Conservation (phyloP, 1,284 basidiomycete genomes). For the Peniophora sp. region DNA sequence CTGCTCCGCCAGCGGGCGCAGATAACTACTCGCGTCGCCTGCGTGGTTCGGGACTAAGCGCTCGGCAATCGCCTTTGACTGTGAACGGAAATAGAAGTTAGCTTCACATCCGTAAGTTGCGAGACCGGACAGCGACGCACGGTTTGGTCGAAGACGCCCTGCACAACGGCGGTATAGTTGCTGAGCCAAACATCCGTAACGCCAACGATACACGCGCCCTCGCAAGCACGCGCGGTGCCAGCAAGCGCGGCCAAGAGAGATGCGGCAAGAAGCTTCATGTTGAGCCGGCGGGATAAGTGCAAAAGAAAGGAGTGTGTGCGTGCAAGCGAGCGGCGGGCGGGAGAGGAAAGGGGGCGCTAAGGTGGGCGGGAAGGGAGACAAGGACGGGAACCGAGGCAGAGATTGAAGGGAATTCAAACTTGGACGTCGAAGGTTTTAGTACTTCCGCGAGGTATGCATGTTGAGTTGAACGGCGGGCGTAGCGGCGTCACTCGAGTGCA, state of each 20-base stretch:
- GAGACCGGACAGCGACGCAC: conserved; percentile 23
- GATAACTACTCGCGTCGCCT: conserved; percentile 25
- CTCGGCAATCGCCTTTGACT: conserved; percentile 30
- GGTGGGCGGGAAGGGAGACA: too few species aligned
- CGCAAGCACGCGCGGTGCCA: conserved; percentile 45
- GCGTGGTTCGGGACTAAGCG: conserved; percentile 25
- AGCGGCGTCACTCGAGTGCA: too few species aligned
- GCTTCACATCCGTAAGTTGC: conserved; percentile 1
- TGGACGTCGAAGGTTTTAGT: too few species aligned
- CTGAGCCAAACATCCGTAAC: conserved; percentile 47
- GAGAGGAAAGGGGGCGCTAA: too few species aligned
- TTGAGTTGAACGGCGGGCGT: too few species aligned
- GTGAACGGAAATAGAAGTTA: neutral
- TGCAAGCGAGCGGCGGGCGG: too few species aligned
- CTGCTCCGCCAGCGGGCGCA: conserved; percentile 37
- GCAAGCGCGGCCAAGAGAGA: conserved; percentile 19
- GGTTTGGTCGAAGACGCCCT: conserved; percentile 25
- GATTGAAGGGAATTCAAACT: too few species aligned
- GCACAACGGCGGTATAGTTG: conserved; percentile 38
- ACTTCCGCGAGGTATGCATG: too few species aligned
- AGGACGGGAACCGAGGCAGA: too few species aligned
- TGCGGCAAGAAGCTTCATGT: conserved; percentile 13
- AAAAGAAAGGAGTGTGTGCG: neutral
- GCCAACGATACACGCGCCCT: conserved; percentile 56
- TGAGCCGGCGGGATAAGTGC: neutral